Evolutionary conservation across 2,329 filamentous ascomycete genomes (phyloP), one percentile per base, ranked within the genome.

Genomic region (Fusarium transvaalense): DNA sequence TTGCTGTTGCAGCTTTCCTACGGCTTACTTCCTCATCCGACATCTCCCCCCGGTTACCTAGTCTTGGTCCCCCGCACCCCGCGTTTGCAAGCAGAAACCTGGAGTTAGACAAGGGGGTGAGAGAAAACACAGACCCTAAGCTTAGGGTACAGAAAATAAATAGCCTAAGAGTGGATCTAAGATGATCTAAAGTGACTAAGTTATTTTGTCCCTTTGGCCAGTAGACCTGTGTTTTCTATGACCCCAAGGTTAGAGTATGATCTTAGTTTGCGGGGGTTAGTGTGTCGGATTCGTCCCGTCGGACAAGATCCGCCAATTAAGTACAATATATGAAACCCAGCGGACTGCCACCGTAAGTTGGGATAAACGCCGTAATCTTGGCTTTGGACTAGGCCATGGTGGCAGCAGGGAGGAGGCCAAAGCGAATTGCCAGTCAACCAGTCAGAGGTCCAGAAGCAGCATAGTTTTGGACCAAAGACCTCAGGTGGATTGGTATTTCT

Each of bases 11-110:
- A 25, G 5, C 21, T 2, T 7, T 9, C 51, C 17, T 17, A 21
- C 23, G n/a, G 31, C 7, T 23, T 3, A 12, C n/a, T 37, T 21
- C n/a, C 43, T 21, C 19, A 47, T 46, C 56, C 50, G 50, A 39
- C 6, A 1, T 29, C 10, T 6, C 21, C 5, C 21, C 13, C 23
- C 38, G 38, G 38, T 21, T 53, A 21, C 41, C 59, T 42, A 12
- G 23, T 29, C 23, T 27, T 17, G 41, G 21, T 35, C 13, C 62
- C 58, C 62, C 62, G 41, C 63, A 46, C 57, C 63, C 63, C 63
- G 42, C 64, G 62, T 58, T 67, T 57, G 14, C 5, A 25, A 14
- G 9, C 23, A 25, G 35, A 15, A 17, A 19, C 14, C 46, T 60
- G 23, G 37, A 54, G 35, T 52, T 19, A 6, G 8, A 4, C 12